Evolutionary conservation across 495 filamentous ascomycete genomes (phyloP).

Genomic region (Penicillium goetzii): DNA sequence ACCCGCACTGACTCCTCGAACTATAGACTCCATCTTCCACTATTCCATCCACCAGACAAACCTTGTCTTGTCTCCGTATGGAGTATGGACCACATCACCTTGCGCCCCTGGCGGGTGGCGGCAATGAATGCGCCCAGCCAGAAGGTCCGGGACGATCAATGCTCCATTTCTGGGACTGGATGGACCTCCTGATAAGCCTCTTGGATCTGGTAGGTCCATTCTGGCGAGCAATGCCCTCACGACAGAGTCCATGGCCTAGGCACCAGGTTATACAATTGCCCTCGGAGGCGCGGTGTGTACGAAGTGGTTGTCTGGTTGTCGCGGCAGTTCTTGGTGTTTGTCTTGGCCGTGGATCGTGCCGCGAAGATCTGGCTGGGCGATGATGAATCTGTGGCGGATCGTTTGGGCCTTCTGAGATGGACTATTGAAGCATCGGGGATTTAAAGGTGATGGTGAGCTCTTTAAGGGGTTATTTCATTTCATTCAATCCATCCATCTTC

Average conservation of each 20-base stretch:
- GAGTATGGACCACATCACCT: conserved; percentile 1
- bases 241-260: neutral
- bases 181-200: conserved; percentile 22
- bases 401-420: neutral
- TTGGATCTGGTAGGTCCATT: conserved; percentile 28
- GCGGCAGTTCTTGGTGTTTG: conserved; percentile 5
- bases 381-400: conserved; percentile 8
- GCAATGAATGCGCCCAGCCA: conserved; percentile 20
- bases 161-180: conserved; percentile 21
- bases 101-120: conserved; percentile 6
- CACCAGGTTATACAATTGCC: conserved; percentile 3
- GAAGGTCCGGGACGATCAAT: conserved; percentile 21
- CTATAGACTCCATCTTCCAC: neutral
- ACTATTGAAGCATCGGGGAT: neutral
- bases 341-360: conserved; percentile 13
- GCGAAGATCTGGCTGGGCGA: neutral
- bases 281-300: conserved; percentile 2
- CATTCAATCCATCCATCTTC: neutral
- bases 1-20: conserved; percentile 6
- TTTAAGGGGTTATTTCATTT: neutral
- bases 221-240: neutral
- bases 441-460: neutral
- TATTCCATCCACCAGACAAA: neutral
- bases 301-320: neutral
- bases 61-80: neutral